Percentiles rank a stretch among this genome's conserved stretches.
These are phyloP conservation scores for Tillandsia fasciculata DNA, from an alignment of 176 grass and related monocot species.

Conservation along the genomic window DNA sequence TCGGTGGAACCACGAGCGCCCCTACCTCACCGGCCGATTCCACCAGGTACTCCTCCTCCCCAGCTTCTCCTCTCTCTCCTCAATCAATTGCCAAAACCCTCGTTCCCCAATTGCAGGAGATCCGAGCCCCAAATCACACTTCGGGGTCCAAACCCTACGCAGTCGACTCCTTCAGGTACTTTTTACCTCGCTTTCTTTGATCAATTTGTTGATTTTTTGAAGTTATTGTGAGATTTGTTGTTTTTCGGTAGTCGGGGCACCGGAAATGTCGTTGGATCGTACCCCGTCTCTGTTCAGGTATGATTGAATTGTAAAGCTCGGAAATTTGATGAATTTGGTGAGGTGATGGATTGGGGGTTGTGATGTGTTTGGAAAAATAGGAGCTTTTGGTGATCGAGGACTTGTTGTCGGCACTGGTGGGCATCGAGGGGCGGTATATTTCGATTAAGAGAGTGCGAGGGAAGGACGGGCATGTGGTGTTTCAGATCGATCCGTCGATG, in stretches of 20 bases:
- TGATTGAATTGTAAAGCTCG: background rate
- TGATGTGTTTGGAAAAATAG: conserved; percentile 32
- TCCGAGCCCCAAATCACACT: conserved; percentile 35
- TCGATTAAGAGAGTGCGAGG: conserved; percentile 75
- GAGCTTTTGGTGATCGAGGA: conserved; percentile 96
- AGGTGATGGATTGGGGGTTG: background rate
- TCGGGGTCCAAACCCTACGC: conserved; percentile 49
- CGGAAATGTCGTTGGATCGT: conserved; percentile 81
- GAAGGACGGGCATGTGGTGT: conserved; percentile 58
- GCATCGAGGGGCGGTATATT: conserved; percentile 83
- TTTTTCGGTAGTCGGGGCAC: conserved; percentile 41
- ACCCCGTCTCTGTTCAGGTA: conserved; percentile 82
- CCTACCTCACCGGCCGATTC: conserved; percentile 86
- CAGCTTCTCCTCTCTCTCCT: conserved; percentile 7
- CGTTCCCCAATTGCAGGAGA: conserved; percentile 40
- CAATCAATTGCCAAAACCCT: background rate
- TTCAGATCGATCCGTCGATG: conserved; percentile 76
- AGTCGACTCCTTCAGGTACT: conserved; percentile 53
- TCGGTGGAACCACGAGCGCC: conserved; percentile 82
- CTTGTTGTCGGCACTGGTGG: conserved; percentile 81
- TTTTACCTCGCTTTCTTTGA: background rate
- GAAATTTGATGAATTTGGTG: background rate
- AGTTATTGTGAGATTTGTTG: conserved; percentile 5
- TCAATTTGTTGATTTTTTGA: background rate
- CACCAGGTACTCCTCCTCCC: conserved; percentile 47